These are phyloP conservation scores for Scutellaria galericulata DNA, from an alignment of 257 asterid genomes.

Conservation along the genomic window DNA sequence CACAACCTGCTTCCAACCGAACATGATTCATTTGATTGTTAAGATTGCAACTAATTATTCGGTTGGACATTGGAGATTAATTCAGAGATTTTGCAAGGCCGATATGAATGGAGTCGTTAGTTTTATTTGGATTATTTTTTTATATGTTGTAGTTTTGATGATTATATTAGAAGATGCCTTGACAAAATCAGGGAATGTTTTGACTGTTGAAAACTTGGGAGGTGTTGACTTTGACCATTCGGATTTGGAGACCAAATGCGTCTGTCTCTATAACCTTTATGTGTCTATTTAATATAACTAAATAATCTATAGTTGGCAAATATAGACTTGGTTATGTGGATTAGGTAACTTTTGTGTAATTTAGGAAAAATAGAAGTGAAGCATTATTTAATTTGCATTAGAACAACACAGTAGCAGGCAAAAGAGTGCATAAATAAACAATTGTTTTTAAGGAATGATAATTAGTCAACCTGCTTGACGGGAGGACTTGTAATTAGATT, in stretches of 20 bases:
- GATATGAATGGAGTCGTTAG: neutral
- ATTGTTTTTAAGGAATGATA: too few relatives aligned
- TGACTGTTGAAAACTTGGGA: constrained; percentile 24
- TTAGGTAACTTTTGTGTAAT: constrained; percentile 19
- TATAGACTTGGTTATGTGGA: neutral
- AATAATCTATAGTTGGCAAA: neutral
- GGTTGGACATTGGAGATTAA: constrained; percentile 1
- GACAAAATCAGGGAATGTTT: neutral
- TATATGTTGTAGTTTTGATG: constrained; percentile 1
- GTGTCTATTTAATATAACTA: too few relatives aligned
- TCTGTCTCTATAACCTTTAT: neutral
- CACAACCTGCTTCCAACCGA: neutral
- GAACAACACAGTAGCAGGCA: too few relatives aligned
- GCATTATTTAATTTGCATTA: too few relatives aligned
- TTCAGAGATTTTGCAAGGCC: neutral
- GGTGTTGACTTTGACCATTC: constrained; percentile 16
- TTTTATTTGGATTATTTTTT: neutral
- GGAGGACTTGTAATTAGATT: too few relatives aligned
- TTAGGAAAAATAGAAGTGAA: too few relatives aligned
- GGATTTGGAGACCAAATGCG: constrained; percentile 7
- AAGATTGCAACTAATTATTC: neutral
- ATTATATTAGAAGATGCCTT: neutral
- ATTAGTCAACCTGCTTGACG: too few relatives aligned
- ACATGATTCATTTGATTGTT: neutral
- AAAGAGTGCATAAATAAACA: too few relatives aligned